These are phyloP conservation scores for Boletus subcaerulescens DNA, from an alignment of 768 basidiomycete genomes.

Conservation along the genomic window DNA sequence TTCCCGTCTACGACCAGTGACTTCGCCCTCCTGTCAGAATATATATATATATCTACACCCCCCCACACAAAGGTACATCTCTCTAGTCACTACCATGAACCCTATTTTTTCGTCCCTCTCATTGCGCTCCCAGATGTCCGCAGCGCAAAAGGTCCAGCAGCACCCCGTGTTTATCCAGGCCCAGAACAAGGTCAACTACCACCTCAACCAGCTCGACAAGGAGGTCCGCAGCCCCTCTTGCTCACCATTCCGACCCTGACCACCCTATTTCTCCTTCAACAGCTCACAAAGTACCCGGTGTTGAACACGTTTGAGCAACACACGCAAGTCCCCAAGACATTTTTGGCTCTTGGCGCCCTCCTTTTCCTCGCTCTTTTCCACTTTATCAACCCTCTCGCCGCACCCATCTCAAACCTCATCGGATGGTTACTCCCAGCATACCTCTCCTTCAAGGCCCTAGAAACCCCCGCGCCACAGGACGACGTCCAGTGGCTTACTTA, in stretches of 20 bases:
- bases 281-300: constrained; percentile 85
- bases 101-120: not conserved
- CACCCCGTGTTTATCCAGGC: constrained; percentile 86
- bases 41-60: constrained; percentile 14
- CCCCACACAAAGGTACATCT: constrained; percentile 5
- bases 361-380: constrained; percentile 69
- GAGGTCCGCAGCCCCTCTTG: constrained; percentile 57
- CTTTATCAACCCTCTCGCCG: constrained; percentile 87
- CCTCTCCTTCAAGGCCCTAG: constrained; percentile 92
- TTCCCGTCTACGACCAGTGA: constrained; percentile 18
- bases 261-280: constrained; percentile 1
- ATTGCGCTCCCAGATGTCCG: constrained; percentile 56
- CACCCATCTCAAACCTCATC: constrained; percentile 89
- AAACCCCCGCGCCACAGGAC: constrained; percentile 76
- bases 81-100: not conserved
- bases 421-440: constrained; percentile 95
- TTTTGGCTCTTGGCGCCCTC: constrained; percentile 74
- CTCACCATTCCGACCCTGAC: not conserved
- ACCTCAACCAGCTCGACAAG: constrained; percentile 90
- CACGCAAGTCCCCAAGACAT: constrained; percentile 92
- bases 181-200: constrained; percentile 77
- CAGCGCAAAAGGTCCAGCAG: constrained; percentile 78
- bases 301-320: constrained; percentile 82
- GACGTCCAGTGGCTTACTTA: constrained; percentile 97
- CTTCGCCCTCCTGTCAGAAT: not conserved